Conservation (phyloP, 805 yeast genomes). For the Candida boidinii region DNA sequence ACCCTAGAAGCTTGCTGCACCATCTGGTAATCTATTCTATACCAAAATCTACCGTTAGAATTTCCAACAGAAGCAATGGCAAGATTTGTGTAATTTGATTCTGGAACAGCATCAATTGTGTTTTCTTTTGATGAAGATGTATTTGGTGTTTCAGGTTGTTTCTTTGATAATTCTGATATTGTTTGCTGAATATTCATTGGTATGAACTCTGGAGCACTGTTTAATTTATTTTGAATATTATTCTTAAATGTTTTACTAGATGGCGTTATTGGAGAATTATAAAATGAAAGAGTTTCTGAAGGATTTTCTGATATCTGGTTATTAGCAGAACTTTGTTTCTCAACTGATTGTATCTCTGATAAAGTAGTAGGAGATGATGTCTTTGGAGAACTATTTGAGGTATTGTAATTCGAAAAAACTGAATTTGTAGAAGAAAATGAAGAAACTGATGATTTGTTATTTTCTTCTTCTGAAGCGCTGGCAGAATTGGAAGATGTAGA, state of each 20-base stretch:
- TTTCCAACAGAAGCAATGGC: conserved; percentile 31
- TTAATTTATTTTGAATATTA: no score
- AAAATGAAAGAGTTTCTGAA: no score
- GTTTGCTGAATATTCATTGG: background rate
- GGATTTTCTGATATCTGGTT: no score
- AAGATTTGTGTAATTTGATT: conserved; percentile 15
- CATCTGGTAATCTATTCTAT: conserved; percentile 30
- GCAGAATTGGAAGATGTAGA: background rate
- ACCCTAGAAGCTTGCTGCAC: conserved; percentile 23
- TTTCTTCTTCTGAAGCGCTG: background rate
- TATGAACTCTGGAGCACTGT: no score
- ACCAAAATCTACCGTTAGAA: conserved; percentile 40
- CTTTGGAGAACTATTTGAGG: no score
- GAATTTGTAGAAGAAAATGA: no score
- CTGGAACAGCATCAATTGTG: background rate
- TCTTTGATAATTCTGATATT: background rate
- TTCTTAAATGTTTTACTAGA: no score
- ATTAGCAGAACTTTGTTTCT: no score
- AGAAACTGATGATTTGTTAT: background rate
- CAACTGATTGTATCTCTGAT: no score
- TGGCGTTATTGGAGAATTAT: no score
- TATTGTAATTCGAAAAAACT: no score
- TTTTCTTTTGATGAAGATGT: background rate
- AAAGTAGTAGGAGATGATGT: no score
- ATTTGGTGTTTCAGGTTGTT: background rate